Percentiles rank a stretch among this genome's conserved stretches.
Evolutionary conservation across 1,284 basidiomycete species (phyloP).

Genomic region (Ceratobasidium theobromae): DNA sequence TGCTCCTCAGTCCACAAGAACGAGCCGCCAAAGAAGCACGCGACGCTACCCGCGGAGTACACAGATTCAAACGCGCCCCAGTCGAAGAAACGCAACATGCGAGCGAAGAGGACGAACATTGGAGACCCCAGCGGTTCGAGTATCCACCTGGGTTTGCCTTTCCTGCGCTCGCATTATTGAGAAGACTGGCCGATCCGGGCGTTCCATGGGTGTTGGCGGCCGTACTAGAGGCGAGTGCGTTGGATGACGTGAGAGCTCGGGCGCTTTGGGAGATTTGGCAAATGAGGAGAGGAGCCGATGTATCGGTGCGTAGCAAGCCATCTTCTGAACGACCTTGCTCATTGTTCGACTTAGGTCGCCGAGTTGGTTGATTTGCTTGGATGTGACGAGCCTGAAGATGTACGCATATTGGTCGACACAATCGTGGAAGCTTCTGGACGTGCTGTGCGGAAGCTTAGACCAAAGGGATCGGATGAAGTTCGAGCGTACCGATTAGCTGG

Average conservation of each 20-base stretch:
- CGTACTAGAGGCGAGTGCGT: slow-evolving; percentile 24
- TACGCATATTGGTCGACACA: slow-evolving; percentile 5
- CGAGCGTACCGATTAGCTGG: slow-evolving; percentile 19
- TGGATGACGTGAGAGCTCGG: slow-evolving; percentile 26
- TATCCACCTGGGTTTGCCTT: slow-evolving; percentile 7
- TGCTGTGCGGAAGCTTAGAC: slow-evolving; percentile 9
- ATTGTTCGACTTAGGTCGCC: background rate
- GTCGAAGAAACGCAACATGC: background rate
- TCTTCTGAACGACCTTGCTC: background rate
- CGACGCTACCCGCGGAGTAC: slow-evolving; percentile 5
- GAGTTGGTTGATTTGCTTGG: slow-evolving; percentile 20
- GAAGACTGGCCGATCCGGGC: slow-evolving; percentile 21
- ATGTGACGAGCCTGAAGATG: slow-evolving; percentile 13
- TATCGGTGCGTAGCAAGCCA: background rate
- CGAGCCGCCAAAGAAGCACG: slow-evolving; percentile 18
- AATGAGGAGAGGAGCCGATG: slow-evolving; percentile 4
- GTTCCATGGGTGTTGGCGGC: slow-evolving; percentile 27
- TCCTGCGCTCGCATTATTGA: slow-evolving; percentile 2
- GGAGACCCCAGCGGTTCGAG: slow-evolving; percentile 28
- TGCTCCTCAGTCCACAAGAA: slow-evolving; percentile 9
- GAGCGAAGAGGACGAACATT: slow-evolving; percentile 3
- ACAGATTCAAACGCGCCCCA: slow-evolving; percentile 7
- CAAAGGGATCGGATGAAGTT: slow-evolving; percentile 18
- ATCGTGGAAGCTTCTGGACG: slow-evolving; percentile 16
- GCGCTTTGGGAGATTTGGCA: slow-evolving; percentile 29